These are phyloP conservation scores for Apophysomyces ossiformis DNA, from an alignment of 371 early-diverging fungal genomes.

Conservation along the genomic window DNA sequence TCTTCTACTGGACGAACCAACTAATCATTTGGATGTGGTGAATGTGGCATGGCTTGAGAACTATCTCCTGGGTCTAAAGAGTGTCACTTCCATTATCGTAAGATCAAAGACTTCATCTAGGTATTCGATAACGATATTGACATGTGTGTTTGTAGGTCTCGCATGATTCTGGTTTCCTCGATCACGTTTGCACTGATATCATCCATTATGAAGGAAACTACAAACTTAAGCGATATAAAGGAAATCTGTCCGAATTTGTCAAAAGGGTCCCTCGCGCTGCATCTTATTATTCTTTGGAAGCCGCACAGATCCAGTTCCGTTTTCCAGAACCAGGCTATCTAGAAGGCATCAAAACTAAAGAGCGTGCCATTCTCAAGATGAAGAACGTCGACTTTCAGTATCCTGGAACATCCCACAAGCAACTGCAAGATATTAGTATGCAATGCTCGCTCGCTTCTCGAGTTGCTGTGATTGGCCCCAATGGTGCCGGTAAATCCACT, in stretches of 20 bases:
- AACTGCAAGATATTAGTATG: constrained; percentile 57
- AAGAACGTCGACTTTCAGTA: constrained; percentile 65
- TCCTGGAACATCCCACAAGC: constrained; percentile 59
- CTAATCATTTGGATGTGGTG: constrained; percentile 87
- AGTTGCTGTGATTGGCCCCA: constrained; percentile 72
- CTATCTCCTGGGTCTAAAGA: constrained; percentile 67
- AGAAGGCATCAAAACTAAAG: constrained; percentile 75
- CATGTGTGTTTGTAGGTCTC: constrained; percentile 47
- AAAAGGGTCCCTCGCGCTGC: constrained; percentile 76
- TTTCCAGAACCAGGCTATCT: constrained; percentile 74
- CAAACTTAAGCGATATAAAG: constrained; percentile 77
- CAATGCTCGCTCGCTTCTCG: constrained; percentile 71
- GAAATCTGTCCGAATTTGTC: constrained; percentile 84
- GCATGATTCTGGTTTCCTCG: constrained; percentile 87
- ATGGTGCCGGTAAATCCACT: constrained; percentile 73
- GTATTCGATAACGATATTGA: not conserved
- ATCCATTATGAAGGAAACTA: constrained; percentile 73
- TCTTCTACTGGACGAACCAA: constrained; percentile 87
- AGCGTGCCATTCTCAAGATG: constrained; percentile 69
- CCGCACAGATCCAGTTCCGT: constrained; percentile 56
- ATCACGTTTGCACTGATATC: constrained; percentile 81
- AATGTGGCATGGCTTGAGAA: constrained; percentile 84
- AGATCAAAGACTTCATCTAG: not conserved
- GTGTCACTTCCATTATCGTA: constrained; percentile 77
- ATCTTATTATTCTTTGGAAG: constrained; percentile 69